Evolutionary conservation across 2,329 filamentous ascomycete species (phyloP).

Genomic region (Chaetomiaceae sp.): DNA sequence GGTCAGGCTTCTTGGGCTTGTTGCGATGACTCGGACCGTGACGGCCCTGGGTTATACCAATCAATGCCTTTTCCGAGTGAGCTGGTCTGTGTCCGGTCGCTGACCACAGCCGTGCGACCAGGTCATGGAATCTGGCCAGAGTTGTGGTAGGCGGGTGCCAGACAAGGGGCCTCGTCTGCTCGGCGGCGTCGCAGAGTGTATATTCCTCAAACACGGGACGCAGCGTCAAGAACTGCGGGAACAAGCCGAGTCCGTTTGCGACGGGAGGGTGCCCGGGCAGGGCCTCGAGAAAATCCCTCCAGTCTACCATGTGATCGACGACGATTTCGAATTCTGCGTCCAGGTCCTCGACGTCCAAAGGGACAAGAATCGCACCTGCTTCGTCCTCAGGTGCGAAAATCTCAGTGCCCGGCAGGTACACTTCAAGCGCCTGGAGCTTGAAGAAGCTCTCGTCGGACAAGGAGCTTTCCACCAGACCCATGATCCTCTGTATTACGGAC

Average conservation of each 20-base stretch:
- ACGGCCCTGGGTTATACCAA: constrained; percentile 7
- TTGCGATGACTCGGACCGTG: neutral
- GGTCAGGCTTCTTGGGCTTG: neutral
- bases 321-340: constrained; percentile 1
- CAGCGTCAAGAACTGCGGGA: constrained; percentile 21
- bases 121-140: neutral
- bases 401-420: constrained; percentile 16
- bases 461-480: constrained; percentile 8
- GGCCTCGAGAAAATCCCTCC: neutral
- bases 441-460: neutral
- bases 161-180: neutral
- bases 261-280: neutral
- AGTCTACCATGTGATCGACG: neutral
- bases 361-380: neutral
- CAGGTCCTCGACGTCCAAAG: neutral
- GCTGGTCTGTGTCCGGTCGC: neutral
- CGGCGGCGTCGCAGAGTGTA: neutral
- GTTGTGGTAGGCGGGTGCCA: constrained; percentile 1
- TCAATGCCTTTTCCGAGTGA: neutral
- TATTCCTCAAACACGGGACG: constrained; percentile 22
- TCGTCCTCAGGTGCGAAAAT: neutral
- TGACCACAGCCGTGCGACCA: neutral
- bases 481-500: neutral
- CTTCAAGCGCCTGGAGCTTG: constrained; percentile 10
- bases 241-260: constrained; percentile 9